Evolutionary conservation across 768 basidiomycete genomes (phyloP), one percentile per base, ranked within the genome.

Genomic region (Boletus reticuloceps): DNA sequence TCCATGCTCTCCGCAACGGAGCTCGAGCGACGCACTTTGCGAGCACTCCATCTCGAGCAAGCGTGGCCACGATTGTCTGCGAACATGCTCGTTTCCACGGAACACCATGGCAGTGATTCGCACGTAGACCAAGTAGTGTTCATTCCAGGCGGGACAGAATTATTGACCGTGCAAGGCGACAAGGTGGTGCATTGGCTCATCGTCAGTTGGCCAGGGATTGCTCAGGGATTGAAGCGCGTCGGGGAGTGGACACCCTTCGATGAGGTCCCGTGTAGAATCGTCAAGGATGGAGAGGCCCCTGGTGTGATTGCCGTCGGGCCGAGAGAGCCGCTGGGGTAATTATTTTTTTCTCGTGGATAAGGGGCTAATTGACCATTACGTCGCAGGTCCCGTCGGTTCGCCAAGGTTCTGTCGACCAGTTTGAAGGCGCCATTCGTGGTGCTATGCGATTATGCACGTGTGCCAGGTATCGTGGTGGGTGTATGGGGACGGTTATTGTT

Each of bases 121-220:
- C 56, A 47, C 2, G 64, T 69, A 13, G 67, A 69, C 47, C 68
- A 69, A 38, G 69, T 69, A 29, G 38, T 69, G 39, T 62, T 69
- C 29, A 50, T 69, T 17, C 58, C 50, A 1, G 68, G 68, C 2
- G 67, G 69, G 39, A 54, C 55, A 3, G 69, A 69, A 43, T 9
- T 71, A 1, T 40, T 69, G 57, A 69, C 64, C 16, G 68, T 69
- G 8, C 69, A 69, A 14, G 53, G 50, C 12, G 65, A 69, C 31
- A 66, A 17, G 50, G 41, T 69, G 7, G 52, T 58, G 2, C 60
- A 69, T 9, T 69, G 67, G 69, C 48, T 56, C 29, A 39, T 71
- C 51, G 50, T 59, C 45, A 44, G 45, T 36, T 47, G 54, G 47
- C 57, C 67, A 10, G 60, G 65, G 13, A 17, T 50, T 16, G 3